Conservation (phyloP, 495 filamentous ascomycete species). For the Amniculicola lignicola region DNA sequence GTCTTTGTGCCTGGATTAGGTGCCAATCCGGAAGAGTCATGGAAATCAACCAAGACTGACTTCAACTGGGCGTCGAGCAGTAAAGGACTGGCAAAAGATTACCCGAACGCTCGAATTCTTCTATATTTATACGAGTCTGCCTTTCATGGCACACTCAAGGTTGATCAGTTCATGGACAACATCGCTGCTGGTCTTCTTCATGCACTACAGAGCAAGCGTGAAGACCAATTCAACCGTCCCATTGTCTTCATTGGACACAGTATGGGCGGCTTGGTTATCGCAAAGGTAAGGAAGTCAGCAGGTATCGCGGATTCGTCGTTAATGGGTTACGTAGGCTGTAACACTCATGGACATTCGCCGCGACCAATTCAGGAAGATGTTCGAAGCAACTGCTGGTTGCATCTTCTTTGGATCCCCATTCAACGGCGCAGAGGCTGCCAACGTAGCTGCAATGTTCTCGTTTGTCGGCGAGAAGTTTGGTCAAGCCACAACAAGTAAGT, state of each 20-base stretch:
- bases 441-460: constrained; percentile 1
- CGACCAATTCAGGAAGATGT: background rate
- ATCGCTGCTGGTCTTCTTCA: background rate
- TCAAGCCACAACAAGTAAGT: background rate
- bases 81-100: constrained; percentile 2
- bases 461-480: background rate
- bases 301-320: background rate
- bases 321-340: background rate
- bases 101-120: constrained; percentile 2
- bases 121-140: constrained; percentile 1
- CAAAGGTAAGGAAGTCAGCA: background rate
- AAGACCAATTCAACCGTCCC: constrained; percentile 1
- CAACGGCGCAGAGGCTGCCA: background rate
- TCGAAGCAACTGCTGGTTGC: constrained; percentile 4
- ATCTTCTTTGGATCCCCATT: constrained; percentile 13
- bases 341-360: background rate
- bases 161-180: constrained; percentile 5
- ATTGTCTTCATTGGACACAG: constrained; percentile 8
- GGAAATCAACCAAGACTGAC: background rate
- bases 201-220: background rate
- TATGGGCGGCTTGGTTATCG: constrained; percentile 9
- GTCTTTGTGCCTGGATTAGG: constrained; percentile 10
- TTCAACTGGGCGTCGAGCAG: constrained; percentile 3
- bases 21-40: background rate
- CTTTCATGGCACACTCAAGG: background rate